Evolutionary conservation across 2,329 filamentous ascomycete genomes (phyloP).

Genomic region (Alternaria rosae): DNA sequence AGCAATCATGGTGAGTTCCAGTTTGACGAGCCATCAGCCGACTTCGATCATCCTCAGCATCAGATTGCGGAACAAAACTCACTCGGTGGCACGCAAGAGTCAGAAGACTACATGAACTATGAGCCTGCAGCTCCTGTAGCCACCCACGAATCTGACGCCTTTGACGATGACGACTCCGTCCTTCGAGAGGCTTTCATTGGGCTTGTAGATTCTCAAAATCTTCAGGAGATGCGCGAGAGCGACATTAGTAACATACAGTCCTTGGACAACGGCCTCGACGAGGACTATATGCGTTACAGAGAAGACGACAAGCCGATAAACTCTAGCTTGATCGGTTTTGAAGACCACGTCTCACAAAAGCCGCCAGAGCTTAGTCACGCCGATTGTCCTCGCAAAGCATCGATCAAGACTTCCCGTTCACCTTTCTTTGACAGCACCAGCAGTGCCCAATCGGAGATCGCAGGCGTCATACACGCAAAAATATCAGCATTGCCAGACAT

Average conservation of each 20-base stretch:
- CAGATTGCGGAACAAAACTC: background rate
- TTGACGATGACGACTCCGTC: constrained; percentile 41
- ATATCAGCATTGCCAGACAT: background rate
- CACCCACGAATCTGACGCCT: constrained; percentile 28
- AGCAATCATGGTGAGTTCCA: constrained; percentile 43
- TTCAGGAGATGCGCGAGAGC: constrained; percentile 11
- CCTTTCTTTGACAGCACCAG: background rate
- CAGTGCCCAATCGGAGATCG: background rate
- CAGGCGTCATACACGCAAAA: background rate
- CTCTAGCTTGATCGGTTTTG: background rate
- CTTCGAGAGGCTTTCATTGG: constrained; percentile 44
- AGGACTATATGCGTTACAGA: constrained; percentile 6
- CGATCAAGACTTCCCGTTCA: background rate
- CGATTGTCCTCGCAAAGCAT: background rate
- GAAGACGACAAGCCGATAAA: constrained; percentile 13
- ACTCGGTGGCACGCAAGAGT: background rate
- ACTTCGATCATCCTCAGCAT: background rate
- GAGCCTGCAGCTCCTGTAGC: background rate
- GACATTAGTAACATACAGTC: background rate
- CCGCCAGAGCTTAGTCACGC: no score
- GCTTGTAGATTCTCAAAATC: constrained; percentile 39
- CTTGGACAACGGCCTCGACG: background rate
- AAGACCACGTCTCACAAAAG: background rate
- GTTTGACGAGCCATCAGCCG: constrained; percentile 20
- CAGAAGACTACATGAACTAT: background rate